Evolutionary conservation across 441 rosid species (phyloP).

Genomic region (Hypseocharis bilobata): DNA sequence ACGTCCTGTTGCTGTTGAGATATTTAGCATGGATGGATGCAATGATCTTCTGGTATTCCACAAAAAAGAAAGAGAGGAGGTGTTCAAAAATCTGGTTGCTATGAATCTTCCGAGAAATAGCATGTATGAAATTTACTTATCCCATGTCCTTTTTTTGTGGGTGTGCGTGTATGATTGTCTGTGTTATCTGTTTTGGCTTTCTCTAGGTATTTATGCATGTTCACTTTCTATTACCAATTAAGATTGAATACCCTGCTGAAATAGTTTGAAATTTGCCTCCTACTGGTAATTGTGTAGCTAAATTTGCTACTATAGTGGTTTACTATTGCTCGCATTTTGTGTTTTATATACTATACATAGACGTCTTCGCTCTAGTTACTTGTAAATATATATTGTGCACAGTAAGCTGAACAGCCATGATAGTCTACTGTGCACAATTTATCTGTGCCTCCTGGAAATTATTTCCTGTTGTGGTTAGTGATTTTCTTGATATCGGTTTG

Average conservation of each 20-base stretch:
- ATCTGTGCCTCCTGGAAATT: background rate
- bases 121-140: slow-evolving; percentile 57
- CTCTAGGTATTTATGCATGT: background rate
- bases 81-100: slow-evolving; percentile 88
- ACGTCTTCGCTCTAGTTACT: background rate
- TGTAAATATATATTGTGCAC: background rate
- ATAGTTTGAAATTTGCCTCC: background rate
- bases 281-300: background rate
- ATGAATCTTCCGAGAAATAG: slow-evolving; percentile 97
- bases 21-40: slow-evolving; percentile 99
- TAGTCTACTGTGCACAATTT: background rate
- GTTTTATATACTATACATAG: background rate
- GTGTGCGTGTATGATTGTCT: background rate
- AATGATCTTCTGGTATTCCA: slow-evolving; percentile 98
- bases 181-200: background rate
- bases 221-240: background rate
- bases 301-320: background rate
- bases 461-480: background rate
- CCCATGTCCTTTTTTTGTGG: background rate
- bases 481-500: background rate
- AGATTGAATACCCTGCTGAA: background rate
- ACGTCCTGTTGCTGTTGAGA: slow-evolving; percentile 98
- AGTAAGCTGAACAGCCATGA: background rate
- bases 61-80: slow-evolving; percentile 98
- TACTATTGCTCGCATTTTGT: background rate